These are phyloP conservation scores for Russula compacta DNA, from an alignment of 768 basidiomycete genomes.

Conservation along the genomic window DNA sequence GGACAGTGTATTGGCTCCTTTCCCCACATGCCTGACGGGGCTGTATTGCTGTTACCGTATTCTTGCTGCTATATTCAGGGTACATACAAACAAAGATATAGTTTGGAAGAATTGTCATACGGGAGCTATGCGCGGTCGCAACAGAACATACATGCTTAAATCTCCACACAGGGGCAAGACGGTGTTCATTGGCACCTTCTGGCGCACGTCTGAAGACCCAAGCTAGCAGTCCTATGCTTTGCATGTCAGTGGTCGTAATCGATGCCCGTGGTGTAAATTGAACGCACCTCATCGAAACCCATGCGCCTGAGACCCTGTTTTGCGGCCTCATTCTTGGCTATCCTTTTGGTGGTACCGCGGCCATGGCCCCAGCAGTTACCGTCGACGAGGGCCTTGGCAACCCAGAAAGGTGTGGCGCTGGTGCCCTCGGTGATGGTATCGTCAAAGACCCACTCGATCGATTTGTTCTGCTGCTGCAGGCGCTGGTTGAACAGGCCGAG, in stretches of 20 bases:
- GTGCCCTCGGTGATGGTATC: slow-evolving; percentile 39
- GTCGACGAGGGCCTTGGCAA: slow-evolving; percentile 53
- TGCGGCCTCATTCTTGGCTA: slow-evolving; percentile 73
- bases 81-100: background rate
- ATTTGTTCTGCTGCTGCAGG: slow-evolving; percentile 46
- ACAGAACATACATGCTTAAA: background rate
- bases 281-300: slow-evolving; percentile 41
- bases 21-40: background rate
- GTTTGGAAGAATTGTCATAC: background rate
- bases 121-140: background rate
- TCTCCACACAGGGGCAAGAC: slow-evolving; percentile 20
- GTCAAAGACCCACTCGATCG: slow-evolving; percentile 65
- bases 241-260: background rate
- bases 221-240: slow-evolving; percentile 19
- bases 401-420: slow-evolving; percentile 71
- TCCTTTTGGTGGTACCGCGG: slow-evolving; percentile 66
- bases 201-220: slow-evolving; percentile 27
- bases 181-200: slow-evolving; percentile 19
- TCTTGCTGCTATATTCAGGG: background rate
- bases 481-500: slow-evolving; percentile 76
- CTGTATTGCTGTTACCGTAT: slow-evolving; percentile 4
- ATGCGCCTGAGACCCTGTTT: slow-evolving; percentile 57
- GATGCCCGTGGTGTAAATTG: background rate
- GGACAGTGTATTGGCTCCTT: slow-evolving; percentile 33
- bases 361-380: slow-evolving; percentile 53